These are phyloP conservation scores for Chaetomium tenue DNA, from an alignment of 495 filamentous ascomycete species.

Conservation along the genomic window DNA sequence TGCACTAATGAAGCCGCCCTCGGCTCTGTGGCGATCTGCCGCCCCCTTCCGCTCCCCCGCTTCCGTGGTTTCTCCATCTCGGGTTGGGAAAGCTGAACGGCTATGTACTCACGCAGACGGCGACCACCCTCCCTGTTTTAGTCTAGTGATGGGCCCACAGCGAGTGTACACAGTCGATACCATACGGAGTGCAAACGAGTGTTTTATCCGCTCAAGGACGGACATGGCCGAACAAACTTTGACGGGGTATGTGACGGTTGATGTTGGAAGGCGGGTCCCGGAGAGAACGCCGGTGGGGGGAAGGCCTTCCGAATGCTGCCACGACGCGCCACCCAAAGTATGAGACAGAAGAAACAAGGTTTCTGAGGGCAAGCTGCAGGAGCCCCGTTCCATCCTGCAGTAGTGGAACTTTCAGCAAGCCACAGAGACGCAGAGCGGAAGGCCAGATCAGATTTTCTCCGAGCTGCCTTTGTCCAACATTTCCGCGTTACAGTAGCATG, in stretches of 20 bases:
- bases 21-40: conserved; percentile 5
- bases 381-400: conserved; percentile 3
- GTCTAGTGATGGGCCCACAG: background rate
- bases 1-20: background rate
- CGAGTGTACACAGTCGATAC: background rate
- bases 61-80: background rate
- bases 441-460: conserved; percentile 1
- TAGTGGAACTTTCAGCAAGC: conserved; percentile 18
- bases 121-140: background rate
- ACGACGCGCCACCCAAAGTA: background rate
- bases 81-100: background rate
- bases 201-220: no score
- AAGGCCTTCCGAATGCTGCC: background rate
- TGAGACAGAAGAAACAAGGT: conserved; percentile 12
- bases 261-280: background rate
- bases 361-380: conserved; percentile 7
- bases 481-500: background rate
- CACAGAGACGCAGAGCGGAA: background rate
- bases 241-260: background rate
- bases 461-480: background rate
- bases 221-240: no score
- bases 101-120: background rate
- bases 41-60: background rate
- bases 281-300: background rate
- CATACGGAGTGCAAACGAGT: no score